phyloP scores from a whole-genome alignment of 2,329 filamentous ascomycete genomes.

The Epichloe sylvatica region DNA sequence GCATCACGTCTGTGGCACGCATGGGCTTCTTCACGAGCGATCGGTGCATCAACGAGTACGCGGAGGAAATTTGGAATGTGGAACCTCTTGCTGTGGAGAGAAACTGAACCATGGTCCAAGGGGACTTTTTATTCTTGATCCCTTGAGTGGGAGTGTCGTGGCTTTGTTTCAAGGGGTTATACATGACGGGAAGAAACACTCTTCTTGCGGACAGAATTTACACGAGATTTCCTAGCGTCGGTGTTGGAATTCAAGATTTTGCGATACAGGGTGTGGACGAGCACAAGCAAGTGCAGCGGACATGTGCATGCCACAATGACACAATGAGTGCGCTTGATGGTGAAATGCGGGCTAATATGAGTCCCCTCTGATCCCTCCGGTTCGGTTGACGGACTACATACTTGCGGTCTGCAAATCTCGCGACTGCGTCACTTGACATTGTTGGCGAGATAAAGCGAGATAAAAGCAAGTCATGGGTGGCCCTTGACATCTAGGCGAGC shows the following conservation, averaged over 20 bases:
- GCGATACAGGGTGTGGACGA: background rate
- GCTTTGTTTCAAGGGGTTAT: too few species aligned
- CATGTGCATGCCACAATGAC: background rate
- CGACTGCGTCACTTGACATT: background rate
- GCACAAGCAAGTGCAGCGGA: background rate
- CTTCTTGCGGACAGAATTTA: background rate
- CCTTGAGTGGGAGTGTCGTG: background rate
- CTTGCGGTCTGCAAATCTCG: too few species aligned
- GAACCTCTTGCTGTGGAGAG: conserved; percentile 52
- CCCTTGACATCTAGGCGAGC: background rate
- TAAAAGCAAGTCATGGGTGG: too few species aligned
- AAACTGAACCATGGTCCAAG: background rate
- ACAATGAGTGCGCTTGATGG: background rate
- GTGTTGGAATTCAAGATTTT: background rate
- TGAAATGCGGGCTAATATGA: background rate
- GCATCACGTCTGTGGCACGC: conserved; percentile 70
- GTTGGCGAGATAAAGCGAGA: too few species aligned
- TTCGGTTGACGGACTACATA: background rate
- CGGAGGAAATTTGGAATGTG: conserved; percentile 92
- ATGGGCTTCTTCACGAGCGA: conserved; percentile 99
- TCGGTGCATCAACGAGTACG: conserved; percentile 93
- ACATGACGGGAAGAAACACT: background rate
- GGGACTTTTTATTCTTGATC: too few species aligned
- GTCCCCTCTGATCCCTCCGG: background rate
- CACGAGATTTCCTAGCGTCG: background rate